A percentile compares a stretch with the other conserved stretches of the same genome.
Evolutionary conservation across 2,329 filamentous ascomycete genomes (phyloP).

Genomic region (Aspergillus ustus): DNA sequence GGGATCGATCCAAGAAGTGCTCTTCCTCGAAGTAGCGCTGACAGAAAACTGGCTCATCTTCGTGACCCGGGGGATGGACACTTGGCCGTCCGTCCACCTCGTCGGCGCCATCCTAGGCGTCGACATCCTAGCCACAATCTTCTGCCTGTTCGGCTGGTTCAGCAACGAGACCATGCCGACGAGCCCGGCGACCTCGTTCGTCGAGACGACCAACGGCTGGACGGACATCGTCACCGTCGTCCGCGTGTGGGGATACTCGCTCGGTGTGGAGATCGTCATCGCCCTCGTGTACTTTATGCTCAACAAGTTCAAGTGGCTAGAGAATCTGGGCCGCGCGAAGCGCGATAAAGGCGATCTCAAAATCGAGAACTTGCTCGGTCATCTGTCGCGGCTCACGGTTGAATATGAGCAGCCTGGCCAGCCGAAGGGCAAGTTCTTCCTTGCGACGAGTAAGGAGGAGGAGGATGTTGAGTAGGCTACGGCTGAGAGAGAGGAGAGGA

Average conservation of each 20-base stretch:
- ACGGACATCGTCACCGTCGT: constrained; percentile 62
- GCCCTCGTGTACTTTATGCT: constrained; percentile 56
- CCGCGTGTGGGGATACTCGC: constrained; percentile 56
- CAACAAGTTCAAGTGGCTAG: constrained; percentile 50
- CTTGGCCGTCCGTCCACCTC: constrained; percentile 74
- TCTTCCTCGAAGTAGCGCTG: constrained; percentile 88
- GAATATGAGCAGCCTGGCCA: constrained; percentile 55
- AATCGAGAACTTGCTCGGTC: constrained; percentile 56
- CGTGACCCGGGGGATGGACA: constrained; percentile 81
- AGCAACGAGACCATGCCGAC: constrained; percentile 54
- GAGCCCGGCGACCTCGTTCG: constrained; percentile 30
- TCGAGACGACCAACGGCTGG: constrained; percentile 56
- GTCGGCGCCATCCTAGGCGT: constrained; percentile 72
- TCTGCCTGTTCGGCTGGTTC: constrained; percentile 78
- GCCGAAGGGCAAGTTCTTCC: constrained; percentile 47
- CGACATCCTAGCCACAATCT: constrained; percentile 72
- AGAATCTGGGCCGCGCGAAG: constrained; percentile 54
- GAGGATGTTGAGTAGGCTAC: constrained; percentile 46
- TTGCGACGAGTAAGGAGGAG: constrained; percentile 50
- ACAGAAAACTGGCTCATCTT: constrained; percentile 98
- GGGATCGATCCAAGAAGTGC: constrained; percentile 73
- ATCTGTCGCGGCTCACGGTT: constrained; percentile 53
- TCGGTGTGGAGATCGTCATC: constrained; percentile 57
- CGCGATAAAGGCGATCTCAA: constrained; percentile 54
- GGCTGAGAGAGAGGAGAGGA: background rate